Evolutionary conservation across 2,329 filamentous ascomycete genomes (phyloP), one percentile per base, ranked within the genome.

Genomic region (Xylariaceae sp.): DNA sequence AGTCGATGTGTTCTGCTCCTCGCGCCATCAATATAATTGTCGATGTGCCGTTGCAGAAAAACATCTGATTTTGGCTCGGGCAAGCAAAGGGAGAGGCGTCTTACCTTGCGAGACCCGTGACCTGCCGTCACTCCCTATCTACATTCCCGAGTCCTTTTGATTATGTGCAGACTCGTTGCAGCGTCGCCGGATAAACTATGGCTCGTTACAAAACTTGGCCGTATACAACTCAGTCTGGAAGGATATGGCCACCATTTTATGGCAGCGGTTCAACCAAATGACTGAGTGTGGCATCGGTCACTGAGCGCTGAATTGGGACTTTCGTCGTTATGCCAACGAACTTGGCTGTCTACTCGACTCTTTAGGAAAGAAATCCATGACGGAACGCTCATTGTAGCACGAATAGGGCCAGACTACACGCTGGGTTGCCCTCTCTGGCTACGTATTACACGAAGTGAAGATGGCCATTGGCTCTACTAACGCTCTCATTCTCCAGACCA

Each of bases 261-360:
- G 8, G 8, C 37, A 10, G 11, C 8, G 11, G 11, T 8, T 13
- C 37, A 42, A 3, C 37, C 37, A 42, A 7, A 7, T 8, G 37
- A 13, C 37, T 52, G 51, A 30, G 42, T 61, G 23, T 30, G 23
- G 23, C 23, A 30, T 30, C 58, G 56, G 56, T 59, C 47, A 44
- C 61, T 56, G 56, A 58, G 42, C 51, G n/a, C 34, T 39, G 13
- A 52, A 39, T 35, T 35, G 15, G 7, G 34, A 5, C 42, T 10
- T 5, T 18, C 34, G 8, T 42, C 37, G 8, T 13, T 42, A 42
- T 42, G 37, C 37, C 37, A 42, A 42, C 37, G 11, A 42, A 42
- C 4, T 42, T 42, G 37, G 9, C 11, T 13, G 11, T 42, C 37
- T 13, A 9, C 9, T 3, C 37, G 37, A 10, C 37, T 42, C 9